phyloP scores from a whole-genome alignment of 2,329 filamentous ascomycete genomes.

The Chrysoporthe austroafricana region DNA sequence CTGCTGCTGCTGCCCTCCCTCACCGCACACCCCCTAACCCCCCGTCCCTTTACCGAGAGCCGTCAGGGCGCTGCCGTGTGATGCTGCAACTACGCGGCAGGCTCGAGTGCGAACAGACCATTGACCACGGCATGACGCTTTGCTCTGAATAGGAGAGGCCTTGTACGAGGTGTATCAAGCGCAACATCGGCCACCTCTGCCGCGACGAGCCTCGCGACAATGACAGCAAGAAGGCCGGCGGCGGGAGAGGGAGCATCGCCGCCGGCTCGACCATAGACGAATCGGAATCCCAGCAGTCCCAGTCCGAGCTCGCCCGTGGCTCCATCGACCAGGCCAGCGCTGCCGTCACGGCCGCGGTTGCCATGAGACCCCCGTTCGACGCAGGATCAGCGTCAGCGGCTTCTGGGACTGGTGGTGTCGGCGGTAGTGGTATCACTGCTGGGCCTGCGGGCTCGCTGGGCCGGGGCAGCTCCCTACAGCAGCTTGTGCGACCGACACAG shows the following conservation, averaged over 20 bases:
- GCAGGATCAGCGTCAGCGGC: conserved; percentile 37
- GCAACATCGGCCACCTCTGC: conserved; percentile 97
- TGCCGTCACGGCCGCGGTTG: conserved; percentile 43
- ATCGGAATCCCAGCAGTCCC: conserved; percentile 55
- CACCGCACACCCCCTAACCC: conserved; percentile 26
- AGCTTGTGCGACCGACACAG: conserved; percentile 73
- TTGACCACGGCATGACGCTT: conserved; percentile 36
- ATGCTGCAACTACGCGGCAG: conserved; percentile 31
- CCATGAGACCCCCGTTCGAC: conserved; percentile 57
- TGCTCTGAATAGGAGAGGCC: conserved; percentile 74
- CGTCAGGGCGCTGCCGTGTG: conserved; percentile 33
- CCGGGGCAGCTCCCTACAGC: conserved; percentile 61
- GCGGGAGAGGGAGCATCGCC: conserved; percentile 61
- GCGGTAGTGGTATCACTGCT: conserved; percentile 25
- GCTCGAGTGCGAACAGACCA: conserved; percentile 39
- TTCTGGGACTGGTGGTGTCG: conserved; percentile 15
- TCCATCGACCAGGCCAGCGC: conserved; percentile 54
- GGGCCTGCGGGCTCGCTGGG: conserved; percentile 46
- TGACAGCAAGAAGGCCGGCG: conserved; percentile 69
- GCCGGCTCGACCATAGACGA: conserved; percentile 62
- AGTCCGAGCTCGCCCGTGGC: conserved; percentile 55
- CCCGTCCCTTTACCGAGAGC: conserved; percentile 29
- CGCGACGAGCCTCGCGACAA: conserved; percentile 95
- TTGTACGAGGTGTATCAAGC: conserved; percentile 96
- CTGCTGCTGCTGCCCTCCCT: conserved; percentile 27